These are phyloP conservation scores for Myriosclerotinia scirpicola DNA, from an alignment of 2,329 filamentous ascomycete genomes.

Conservation along the genomic window DNA sequence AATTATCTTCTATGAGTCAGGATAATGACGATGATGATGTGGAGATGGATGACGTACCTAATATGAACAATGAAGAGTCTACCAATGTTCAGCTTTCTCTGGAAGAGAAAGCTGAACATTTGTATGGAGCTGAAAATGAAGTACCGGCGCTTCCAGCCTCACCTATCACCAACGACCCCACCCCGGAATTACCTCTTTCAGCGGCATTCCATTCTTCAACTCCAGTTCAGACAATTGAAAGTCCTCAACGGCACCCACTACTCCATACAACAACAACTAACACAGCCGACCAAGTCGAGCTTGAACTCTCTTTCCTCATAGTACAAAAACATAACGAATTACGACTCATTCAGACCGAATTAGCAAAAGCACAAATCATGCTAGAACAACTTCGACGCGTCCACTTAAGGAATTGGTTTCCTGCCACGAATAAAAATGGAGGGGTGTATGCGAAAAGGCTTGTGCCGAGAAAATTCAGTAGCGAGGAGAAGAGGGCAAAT, in stretches of 20 bases:
- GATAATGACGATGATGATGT: neutral
- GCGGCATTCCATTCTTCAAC: neutral
- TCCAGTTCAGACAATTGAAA: neutral
- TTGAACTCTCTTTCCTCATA: constrained; percentile 48
- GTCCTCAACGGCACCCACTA: neutral
- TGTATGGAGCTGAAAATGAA: neutral
- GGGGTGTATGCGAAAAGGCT: constrained; percentile 35
- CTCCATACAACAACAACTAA: neutral
- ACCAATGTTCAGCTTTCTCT: neutral
- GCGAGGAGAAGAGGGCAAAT: neutral
- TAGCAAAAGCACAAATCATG: constrained; percentile 91
- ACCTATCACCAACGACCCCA: accelerated
- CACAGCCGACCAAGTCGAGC: neutral
- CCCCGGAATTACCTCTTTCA: neutral
- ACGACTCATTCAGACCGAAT: constrained; percentile 90
- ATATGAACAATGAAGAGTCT: neutral
- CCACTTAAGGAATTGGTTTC: constrained; percentile 86
- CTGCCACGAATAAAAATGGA: constrained; percentile 53
- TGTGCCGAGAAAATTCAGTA: neutral
- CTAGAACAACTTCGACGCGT: constrained; percentile 92
- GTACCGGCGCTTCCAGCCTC: too few relatives aligned
- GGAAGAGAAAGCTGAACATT: neutral
- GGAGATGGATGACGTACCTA: neutral
- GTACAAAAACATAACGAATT: constrained; percentile 92
- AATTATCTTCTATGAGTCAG: neutral